These are phyloP conservation scores for Noccaea caerulescens DNA, from an alignment of 345 rosid genomes.

Conservation along the genomic window DNA sequence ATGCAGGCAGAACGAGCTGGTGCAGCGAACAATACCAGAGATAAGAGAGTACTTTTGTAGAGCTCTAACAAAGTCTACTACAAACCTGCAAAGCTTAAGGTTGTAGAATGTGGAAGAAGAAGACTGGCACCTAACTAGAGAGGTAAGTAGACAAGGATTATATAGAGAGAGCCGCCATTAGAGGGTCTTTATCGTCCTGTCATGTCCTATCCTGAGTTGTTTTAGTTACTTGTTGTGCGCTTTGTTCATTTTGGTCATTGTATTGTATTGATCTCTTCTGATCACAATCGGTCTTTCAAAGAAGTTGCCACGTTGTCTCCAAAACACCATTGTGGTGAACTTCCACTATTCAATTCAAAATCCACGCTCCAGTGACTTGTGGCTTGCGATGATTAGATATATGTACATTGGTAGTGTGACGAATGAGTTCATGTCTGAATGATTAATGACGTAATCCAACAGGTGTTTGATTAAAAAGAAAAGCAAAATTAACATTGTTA, in stretches of 20 bases:
- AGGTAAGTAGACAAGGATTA: conserved; percentile 41
- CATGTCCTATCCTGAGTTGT: conserved; percentile 15
- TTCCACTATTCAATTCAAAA: conserved; percentile 25
- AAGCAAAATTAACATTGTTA: neutral
- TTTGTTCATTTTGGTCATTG: conserved; percentile 28
- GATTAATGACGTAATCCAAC: conserved; percentile 4
- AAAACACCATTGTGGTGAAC: conserved; percentile 16
- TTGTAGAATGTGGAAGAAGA: conserved; percentile 51
- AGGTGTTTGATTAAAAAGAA: neutral
- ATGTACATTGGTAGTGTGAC: neutral
- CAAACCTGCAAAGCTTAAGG: conserved; percentile 54
- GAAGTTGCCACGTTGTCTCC: conserved; percentile 27
- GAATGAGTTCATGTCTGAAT: neutral
- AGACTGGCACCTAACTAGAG: conserved; percentile 41
- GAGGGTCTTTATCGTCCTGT: conserved; percentile 37
- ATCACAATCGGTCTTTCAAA: conserved; percentile 27
- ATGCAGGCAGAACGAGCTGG: conserved; percentile 71
- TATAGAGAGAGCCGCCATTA: conserved; percentile 30
- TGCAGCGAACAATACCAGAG: conserved; percentile 77
- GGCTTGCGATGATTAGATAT: neutral
- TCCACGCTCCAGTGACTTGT: neutral
- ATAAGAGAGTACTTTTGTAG: conserved; percentile 74
- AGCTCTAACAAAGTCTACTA: conserved; percentile 71
- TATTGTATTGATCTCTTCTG: conserved; percentile 34
- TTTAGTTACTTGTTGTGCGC: conserved; percentile 29